These are phyloP conservation scores for Stagonosporopsis cucurbitacearum DNA, from an alignment of 2,329 filamentous ascomycete species.

Conservation along the genomic window DNA sequence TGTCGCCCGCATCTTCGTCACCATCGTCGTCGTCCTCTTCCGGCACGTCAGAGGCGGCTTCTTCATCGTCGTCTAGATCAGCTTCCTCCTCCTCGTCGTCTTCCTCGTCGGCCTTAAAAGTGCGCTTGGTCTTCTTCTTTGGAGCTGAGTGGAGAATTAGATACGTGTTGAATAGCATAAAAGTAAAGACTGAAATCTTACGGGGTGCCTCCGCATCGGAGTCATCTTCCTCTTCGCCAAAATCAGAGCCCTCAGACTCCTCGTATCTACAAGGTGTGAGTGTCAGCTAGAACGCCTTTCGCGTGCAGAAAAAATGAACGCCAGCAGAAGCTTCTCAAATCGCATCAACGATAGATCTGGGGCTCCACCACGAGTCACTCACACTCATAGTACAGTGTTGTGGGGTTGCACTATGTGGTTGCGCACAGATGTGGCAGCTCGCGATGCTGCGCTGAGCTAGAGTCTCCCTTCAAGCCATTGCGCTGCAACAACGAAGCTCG, in stretches of 20 bases:
- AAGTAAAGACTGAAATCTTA: slow-evolving; percentile 26
- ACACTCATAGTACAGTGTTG: not conserved
- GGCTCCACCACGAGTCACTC: not conserved
- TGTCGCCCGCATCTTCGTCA: slow-evolving; percentile 47
- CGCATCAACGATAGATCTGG: not conserved
- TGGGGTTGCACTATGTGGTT: not conserved
- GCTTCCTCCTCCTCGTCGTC: slow-evolving; percentile 44
- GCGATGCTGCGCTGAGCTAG: slow-evolving; percentile 1
- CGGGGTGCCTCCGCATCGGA: slow-evolving; percentile 45
- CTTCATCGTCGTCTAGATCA: slow-evolving; percentile 42
- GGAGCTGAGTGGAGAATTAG: slow-evolving; percentile 29
- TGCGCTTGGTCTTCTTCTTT: slow-evolving; percentile 45
- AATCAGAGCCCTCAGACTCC: slow-evolving; percentile 47
- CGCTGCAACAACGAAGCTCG: slow-evolving; percentile 12
- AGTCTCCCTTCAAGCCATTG: not conserved
- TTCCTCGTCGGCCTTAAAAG: slow-evolving; percentile 40
- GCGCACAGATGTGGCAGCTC: not conserved
- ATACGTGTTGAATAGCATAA: not conserved
- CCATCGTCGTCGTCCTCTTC: slow-evolving; percentile 36
- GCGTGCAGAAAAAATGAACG: not conserved
- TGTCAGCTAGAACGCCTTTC: slow-evolving; percentile 28
- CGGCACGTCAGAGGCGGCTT: slow-evolving; percentile 9
- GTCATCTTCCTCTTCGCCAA: slow-evolving; percentile 47
- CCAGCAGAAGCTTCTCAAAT: not conserved
- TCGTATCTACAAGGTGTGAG: slow-evolving; percentile 37